phyloP scores from a whole-genome alignment of 305 asterid genomes.

The Rubia balearica region DNA sequence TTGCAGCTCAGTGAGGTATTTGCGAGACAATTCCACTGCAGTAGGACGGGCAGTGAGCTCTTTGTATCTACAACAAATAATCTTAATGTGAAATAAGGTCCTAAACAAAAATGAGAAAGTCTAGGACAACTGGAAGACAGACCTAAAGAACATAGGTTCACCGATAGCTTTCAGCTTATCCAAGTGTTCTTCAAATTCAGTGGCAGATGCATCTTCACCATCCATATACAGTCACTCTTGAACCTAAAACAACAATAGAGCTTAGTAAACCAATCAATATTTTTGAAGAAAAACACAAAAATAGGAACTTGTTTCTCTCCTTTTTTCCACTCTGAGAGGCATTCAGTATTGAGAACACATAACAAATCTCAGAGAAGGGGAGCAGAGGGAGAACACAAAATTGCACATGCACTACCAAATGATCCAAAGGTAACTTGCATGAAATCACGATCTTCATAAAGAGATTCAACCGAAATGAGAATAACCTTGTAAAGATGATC shows the following conservation, averaged over 20 bases:
- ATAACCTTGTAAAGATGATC: too few species aligned
- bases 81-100: slow-evolving; percentile 21
- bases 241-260: not conserved
- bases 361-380: not conserved
- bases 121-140: slow-evolving; percentile 12
- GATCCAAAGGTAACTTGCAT: slow-evolving; percentile 38
- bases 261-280: slow-evolving; percentile 14
- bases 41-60: slow-evolving; percentile 93
- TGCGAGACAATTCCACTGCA: slow-evolving; percentile 65
- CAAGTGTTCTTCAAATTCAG: slow-evolving; percentile 73
- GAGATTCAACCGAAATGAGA: slow-evolving; percentile 77
- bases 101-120: not conserved
- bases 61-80: slow-evolving; percentile 43
- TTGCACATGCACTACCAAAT: not conserved
- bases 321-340: not conserved
- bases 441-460: slow-evolving; percentile 83
- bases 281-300: not conserved
- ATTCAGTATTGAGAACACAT: not conserved
- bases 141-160: slow-evolving; percentile 96
- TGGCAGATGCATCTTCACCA: slow-evolving; percentile 97
- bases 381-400: not conserved
- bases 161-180: slow-evolving; percentile 81
- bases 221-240: slow-evolving; percentile 96
- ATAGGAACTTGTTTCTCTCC: not conserved
- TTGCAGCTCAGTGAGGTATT: slow-evolving; percentile 55